These are phyloP conservation scores for Verticillium tricorpus DNA, from an alignment of 2,329 filamentous ascomycete genomes.

Conservation along the genomic window DNA sequence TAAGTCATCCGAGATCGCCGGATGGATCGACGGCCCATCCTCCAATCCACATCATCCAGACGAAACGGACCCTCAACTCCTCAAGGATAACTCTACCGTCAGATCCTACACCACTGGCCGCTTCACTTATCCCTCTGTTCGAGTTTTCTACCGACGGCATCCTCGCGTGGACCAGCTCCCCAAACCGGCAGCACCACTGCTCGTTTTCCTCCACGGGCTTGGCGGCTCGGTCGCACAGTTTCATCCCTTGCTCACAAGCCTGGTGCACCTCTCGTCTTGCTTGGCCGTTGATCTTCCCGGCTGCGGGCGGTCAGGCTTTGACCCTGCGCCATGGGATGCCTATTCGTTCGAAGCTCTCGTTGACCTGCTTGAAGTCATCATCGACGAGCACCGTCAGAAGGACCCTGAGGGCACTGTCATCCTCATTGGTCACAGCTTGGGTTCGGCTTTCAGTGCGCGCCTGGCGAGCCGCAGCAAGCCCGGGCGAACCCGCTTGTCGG, in stretches of 20 bases:
- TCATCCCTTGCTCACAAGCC: slow-evolving; percentile 70
- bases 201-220: slow-evolving; percentile 89
- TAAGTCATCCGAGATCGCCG: slow-evolving; percentile 4
- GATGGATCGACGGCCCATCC: slow-evolving; percentile 5
- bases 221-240: slow-evolving; percentile 93
- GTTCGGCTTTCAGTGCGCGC: slow-evolving; percentile 70
- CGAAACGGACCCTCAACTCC: slow-evolving; percentile 69
- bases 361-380: slow-evolving; percentile 69
- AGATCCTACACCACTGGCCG: slow-evolving; percentile 66
- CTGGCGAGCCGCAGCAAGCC: slow-evolving; percentile 51
- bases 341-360: slow-evolving; percentile 74
- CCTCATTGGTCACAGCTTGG: slow-evolving; percentile 86
- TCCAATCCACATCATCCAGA: slow-evolving; percentile 30
- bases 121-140: slow-evolving; percentile 69
- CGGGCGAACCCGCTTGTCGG: slow-evolving; percentile 46
- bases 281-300: slow-evolving; percentile 87
- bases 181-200: slow-evolving; percentile 65
- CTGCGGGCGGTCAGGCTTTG: slow-evolving; percentile 76
- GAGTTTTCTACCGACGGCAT: slow-evolving; percentile 81
- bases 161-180: slow-evolving; percentile 79
- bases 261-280: slow-evolving; percentile 79
- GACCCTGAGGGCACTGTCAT: slow-evolving; percentile 66
- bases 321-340: slow-evolving; percentile 66
- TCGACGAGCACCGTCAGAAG: slow-evolving; percentile 67
- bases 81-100: slow-evolving; percentile 70